Conservation (phyloP, 768 basidiomycete genomes). For the Suillus spraguei region DNA sequence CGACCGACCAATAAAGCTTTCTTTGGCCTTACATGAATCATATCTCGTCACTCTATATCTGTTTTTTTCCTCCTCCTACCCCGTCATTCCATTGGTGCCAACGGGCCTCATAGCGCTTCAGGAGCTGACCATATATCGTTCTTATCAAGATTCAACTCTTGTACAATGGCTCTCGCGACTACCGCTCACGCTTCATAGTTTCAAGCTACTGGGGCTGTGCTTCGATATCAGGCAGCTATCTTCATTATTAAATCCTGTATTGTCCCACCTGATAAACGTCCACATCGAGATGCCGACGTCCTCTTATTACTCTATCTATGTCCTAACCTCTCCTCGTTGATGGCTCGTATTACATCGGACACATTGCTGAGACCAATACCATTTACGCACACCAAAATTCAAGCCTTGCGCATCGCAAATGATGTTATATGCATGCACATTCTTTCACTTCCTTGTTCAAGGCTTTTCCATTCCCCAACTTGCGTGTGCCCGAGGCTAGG, state of each 20-base stretch:
- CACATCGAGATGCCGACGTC: neutral
- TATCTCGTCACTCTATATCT: neutral
- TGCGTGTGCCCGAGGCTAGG: neutral
- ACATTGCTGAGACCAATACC: neutral
- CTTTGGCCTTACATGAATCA: neutral
- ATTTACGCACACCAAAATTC: neutral
- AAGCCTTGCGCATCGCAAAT: neutral
- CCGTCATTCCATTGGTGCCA: neutral
- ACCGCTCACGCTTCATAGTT: neutral
- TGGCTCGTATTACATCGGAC: accelerated
- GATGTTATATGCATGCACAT: too few species aligned
- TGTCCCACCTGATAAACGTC: neutral
- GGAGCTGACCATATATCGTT: neutral
- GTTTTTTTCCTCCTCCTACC: too few species aligned
- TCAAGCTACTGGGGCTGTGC: neutral
- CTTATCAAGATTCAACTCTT: neutral
- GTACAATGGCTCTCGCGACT: neutral
- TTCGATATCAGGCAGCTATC: neutral
- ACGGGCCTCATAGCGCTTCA: neutral
- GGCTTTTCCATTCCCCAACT: neutral
- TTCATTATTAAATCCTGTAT: neutral
- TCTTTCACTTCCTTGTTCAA: neutral
- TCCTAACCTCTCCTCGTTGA: neutral
- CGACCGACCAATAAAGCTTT: neutral
- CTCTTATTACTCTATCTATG: neutral